Conservation (phyloP, 1,284 basidiomycete species). For the Retiboletus flavoniger region DNA sequence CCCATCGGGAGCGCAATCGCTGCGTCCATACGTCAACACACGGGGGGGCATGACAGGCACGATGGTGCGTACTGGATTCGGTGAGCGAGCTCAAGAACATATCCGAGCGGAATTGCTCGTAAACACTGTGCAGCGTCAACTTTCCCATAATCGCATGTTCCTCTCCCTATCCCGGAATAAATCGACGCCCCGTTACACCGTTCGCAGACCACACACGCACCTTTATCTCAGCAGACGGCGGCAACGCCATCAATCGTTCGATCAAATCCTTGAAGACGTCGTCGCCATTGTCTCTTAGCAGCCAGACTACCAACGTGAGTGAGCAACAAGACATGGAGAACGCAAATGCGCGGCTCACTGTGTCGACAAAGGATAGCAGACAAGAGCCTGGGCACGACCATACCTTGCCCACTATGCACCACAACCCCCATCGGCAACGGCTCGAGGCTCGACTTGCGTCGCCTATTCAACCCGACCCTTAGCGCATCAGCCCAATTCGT, state of each 20-base stretch:
- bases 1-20: constrained; percentile 85
- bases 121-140: constrained; percentile 71
- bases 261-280: constrained; percentile 58
- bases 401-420: constrained; percentile 43
- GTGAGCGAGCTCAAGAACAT: constrained; percentile 84
- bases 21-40: constrained; percentile 31
- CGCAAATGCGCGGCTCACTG: constrained; percentile 48
- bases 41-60: neutral
- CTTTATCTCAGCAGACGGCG: constrained; percentile 56
- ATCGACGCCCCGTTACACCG: neutral
- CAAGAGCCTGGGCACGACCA: constrained; percentile 65
- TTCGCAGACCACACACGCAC: constrained; percentile 35
- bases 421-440: constrained; percentile 28
- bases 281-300: constrained; percentile 61
- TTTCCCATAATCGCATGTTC: constrained; percentile 71
- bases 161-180: constrained; percentile 52
- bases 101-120: constrained; percentile 75
- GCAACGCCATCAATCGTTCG: constrained; percentile 58
- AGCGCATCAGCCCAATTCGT: constrained; percentile 11
- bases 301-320: constrained; percentile 56
- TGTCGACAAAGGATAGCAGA: constrained; percentile 71
- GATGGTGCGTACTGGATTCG: constrained; percentile 70
- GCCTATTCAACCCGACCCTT: constrained; percentile 30
- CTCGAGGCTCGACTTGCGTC: constrained; percentile 42
- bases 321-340: neutral